These are phyloP conservation scores for Biscogniauxia mediterranea DNA, from an alignment of 2,329 filamentous ascomycete species.

Conservation along the genomic window DNA sequence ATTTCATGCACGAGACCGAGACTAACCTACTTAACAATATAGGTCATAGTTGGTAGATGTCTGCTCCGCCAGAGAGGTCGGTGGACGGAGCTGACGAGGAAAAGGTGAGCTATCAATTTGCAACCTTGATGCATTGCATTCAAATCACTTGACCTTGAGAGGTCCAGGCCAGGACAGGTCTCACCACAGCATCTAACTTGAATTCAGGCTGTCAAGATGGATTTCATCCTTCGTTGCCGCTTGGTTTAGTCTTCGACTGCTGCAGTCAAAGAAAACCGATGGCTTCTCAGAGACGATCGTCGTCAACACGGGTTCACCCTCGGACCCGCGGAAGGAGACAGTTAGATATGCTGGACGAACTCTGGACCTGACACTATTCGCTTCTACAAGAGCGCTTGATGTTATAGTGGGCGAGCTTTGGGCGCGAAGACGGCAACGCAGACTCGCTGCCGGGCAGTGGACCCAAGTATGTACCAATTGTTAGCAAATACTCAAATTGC, in stretches of 20 bases:
- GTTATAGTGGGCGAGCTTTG: slow-evolving; percentile 66
- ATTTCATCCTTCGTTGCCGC: slow-evolving; percentile 57
- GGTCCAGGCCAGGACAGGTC: slow-evolving; percentile 16
- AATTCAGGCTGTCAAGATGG: slow-evolving; percentile 52
- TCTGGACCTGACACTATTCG: slow-evolving; percentile 80
- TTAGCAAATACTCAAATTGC: background rate
- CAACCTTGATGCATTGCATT: slow-evolving; percentile 1
- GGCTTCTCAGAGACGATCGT: slow-evolving; percentile 41
- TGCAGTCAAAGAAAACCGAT: slow-evolving; percentile 54
- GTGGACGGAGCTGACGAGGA: slow-evolving; percentile 23
- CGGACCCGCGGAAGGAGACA: slow-evolving; percentile 16
- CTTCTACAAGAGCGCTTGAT: slow-evolving; percentile 69
- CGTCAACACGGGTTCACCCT: slow-evolving; percentile 28
- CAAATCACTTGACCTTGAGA: background rate
- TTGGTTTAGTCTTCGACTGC: slow-evolving; percentile 55
- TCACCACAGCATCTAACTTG: slow-evolving; percentile 20
- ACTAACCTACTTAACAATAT: slow-evolving; percentile 13
- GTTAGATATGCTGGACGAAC: slow-evolving; percentile 63
- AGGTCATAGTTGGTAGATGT: slow-evolving; percentile 27
- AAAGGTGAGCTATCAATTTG: slow-evolving; percentile 32
- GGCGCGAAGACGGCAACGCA: slow-evolving; percentile 47
- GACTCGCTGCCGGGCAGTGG: slow-evolving; percentile 45
- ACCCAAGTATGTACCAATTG: slow-evolving; percentile 38
- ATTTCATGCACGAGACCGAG: background rate
- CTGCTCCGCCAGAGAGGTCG: slow-evolving; percentile 23